Conservation (phyloP, 371 early-diverging fungal genomes). For the Lichtheimia hyalospora region DNA sequence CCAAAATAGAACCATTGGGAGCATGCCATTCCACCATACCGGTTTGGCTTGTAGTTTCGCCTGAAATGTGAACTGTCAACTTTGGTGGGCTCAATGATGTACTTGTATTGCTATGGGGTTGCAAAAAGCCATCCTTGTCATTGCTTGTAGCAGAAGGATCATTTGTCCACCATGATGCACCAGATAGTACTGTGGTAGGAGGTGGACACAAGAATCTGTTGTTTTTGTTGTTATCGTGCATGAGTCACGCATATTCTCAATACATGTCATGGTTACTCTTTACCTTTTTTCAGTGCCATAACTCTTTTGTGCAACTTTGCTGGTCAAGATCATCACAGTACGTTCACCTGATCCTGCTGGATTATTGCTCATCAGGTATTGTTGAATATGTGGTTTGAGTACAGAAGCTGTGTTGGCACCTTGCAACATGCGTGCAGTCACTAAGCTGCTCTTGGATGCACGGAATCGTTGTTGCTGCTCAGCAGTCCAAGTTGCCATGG, state of each 20-base stretch:
- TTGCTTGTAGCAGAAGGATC: neutral
- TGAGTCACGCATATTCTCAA: neutral
- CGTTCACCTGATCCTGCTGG: slow-evolving; percentile 57
- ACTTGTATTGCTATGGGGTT: no score
- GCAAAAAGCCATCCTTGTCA: neutral
- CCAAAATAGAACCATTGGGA: slow-evolving; percentile 19
- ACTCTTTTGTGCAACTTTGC: slow-evolving; percentile 76
- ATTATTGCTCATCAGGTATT: slow-evolving; percentile 36
- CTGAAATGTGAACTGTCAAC: slow-evolving; percentile 30
- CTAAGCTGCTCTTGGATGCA: slow-evolving; percentile 14
- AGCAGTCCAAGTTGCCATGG: slow-evolving; percentile 16
- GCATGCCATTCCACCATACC: slow-evolving; percentile 31
- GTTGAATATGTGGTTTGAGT: slow-evolving; percentile 36
- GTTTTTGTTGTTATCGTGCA: slow-evolving; percentile 11
- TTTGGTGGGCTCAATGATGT: slow-evolving; percentile 15
- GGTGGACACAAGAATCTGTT: slow-evolving; percentile 66
- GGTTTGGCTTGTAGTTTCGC: slow-evolving; percentile 26
- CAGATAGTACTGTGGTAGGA: slow-evolving; percentile 66
- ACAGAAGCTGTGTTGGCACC: slow-evolving; percentile 18
- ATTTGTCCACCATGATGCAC: slow-evolving; percentile 56
- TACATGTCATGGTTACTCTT: neutral
- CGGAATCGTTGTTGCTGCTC: slow-evolving; percentile 1
- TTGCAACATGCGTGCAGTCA: slow-evolving; percentile 29
- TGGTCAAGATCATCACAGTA: slow-evolving; percentile 65
- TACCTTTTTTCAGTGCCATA: slow-evolving; percentile 75